Evolutionary conservation across 129 eudicot species (phyloP).

Genomic region (Dittrichia graveolens): DNA sequence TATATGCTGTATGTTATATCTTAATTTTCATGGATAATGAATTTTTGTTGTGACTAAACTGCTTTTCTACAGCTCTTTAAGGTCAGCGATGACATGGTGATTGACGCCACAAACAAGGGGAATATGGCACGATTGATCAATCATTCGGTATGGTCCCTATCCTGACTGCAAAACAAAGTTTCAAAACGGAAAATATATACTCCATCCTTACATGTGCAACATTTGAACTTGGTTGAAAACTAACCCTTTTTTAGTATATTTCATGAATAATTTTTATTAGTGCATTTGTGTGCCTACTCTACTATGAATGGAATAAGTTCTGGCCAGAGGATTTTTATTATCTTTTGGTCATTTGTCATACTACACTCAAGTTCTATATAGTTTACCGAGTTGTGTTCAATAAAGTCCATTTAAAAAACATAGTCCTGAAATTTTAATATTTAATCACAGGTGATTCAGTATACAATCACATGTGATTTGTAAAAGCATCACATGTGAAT

Average conservation of each 20-base stretch:
- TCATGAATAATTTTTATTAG: too few relatives aligned
- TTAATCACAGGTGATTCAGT: too few relatives aligned
- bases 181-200: neutral
- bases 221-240: neutral
- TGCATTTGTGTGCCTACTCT: too few relatives aligned
- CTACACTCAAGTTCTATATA: too few relatives aligned
- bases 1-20: neutral
- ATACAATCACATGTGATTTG: too few relatives aligned
- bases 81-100: slow-evolving; percentile 80
- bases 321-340: too few relatives aligned
- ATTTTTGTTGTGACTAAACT: slow-evolving; percentile 16
- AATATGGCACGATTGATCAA: slow-evolving; percentile 89
- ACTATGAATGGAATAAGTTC: too few relatives aligned
- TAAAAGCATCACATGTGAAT: too few relatives aligned
- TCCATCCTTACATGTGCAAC: neutral
- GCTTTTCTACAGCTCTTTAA: slow-evolving; percentile 73
- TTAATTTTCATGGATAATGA: neutral
- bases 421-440: too few relatives aligned
- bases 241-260: neutral
- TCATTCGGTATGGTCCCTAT: slow-evolving; percentile 65
- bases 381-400: too few relatives aligned
- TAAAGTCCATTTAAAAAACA: too few relatives aligned
- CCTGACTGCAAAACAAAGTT: neutral
- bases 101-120: slow-evolving; percentile 82
- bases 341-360: neutral